Conservation (phyloP, 1,139 yeast species). For the Wickerhamomyces sp. region DNA sequence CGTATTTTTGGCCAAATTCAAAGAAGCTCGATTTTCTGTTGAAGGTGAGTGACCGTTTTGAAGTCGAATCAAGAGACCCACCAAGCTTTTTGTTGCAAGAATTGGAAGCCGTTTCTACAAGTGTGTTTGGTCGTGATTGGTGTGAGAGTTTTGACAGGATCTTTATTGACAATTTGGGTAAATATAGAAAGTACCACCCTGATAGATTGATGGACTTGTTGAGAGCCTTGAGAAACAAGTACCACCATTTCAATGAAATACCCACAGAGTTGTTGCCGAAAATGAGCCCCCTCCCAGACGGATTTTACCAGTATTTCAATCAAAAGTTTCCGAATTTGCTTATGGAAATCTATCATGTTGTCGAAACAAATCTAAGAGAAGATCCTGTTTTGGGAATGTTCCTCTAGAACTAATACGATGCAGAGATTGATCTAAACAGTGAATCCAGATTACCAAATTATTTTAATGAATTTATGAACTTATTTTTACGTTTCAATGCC, state of each 20-base stretch:
- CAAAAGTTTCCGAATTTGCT: conserved; percentile 70
- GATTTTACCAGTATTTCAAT: conserved; percentile 74
- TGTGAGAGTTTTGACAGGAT: conserved; percentile 60
- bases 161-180: conserved; percentile 80
- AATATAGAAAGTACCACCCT: conserved; percentile 81
- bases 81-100: conserved; percentile 60
- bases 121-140: conserved; percentile 73
- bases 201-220: conserved; percentile 76
- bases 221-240: conserved; percentile 86
- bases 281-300: conserved; percentile 81
- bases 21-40: conserved; percentile 77
- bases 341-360: conserved; percentile 69
- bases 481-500: not conserved
- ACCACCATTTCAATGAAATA: conserved; percentile 88
- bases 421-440: not conserved
- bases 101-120: conserved; percentile 52
- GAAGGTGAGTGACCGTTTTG: conserved; percentile 87
- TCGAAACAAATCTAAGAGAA: conserved; percentile 47
- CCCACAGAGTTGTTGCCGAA: conserved; percentile 54
- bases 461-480: not conserved
- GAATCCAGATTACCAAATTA: not conserved
- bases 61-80: conserved; percentile 82
- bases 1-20: conserved; percentile 78
- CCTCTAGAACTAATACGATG: conserved; percentile 25
- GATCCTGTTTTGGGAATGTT: conserved; percentile 60